These are phyloP conservation scores for Pogostemon cablin DNA, from an alignment of 257 asterid genomes.

Conservation along the genomic window DNA sequence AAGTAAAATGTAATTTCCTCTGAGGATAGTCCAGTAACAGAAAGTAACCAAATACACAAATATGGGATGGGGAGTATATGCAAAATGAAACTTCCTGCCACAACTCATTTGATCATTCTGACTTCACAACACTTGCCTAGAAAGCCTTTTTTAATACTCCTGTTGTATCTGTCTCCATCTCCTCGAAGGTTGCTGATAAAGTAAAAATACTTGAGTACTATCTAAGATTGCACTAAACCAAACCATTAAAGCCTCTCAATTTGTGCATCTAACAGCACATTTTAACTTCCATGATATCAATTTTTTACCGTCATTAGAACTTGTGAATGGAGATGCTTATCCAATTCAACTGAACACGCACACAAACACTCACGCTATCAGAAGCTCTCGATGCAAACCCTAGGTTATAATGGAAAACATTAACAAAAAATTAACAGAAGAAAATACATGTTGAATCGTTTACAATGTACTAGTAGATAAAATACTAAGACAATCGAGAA, in stretches of 20 bases:
- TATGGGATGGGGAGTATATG: no score
- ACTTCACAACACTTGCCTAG: no score
- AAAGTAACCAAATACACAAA: no score
- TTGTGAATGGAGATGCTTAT: background rate
- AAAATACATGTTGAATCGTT: background rate
- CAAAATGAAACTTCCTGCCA: no score
- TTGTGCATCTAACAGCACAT: conserved; percentile 15
- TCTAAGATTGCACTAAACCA: background rate
- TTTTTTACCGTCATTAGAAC: no score
- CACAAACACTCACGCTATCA: background rate
- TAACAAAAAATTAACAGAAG: background rate
- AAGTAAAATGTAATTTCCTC: no score
- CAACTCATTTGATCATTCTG: no score
- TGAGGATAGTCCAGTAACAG: no score
- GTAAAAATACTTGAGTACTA: no score
- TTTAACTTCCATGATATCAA: conserved; percentile 10
- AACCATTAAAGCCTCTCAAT: background rate
- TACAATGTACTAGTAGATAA: background rate
- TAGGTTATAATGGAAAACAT: conserved; percentile 4
- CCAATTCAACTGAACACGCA: background rate
- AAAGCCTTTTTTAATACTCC: no score
- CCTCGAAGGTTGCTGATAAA: background rate
- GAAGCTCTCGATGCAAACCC: conserved; percentile 5
- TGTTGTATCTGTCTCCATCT: background rate
- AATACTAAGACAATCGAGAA: background rate